Percentiles rank a stretch among this genome's conserved stretches.
Conservation (phyloP, 371 early-diverging fungal genomes). For the Apophysomyces ossiformis region DNA sequence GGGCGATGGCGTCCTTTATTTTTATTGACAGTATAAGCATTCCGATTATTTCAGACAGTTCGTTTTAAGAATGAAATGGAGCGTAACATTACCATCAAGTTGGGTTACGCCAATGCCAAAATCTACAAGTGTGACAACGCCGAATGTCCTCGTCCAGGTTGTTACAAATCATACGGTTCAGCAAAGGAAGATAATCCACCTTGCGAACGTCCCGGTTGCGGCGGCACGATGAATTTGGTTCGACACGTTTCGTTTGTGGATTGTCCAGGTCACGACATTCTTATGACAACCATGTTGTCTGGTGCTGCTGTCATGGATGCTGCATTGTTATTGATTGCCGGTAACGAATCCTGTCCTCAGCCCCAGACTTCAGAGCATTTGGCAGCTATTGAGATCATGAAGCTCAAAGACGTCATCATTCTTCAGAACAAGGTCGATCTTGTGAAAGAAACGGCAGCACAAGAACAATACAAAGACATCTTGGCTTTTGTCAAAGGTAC, state of each 20-base stretch:
- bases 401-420: constrained; percentile 97
- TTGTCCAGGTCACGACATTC: constrained; percentile 99
- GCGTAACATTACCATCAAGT: constrained; percentile 99
- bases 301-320: constrained; percentile 99
- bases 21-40: background rate
- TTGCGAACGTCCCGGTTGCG: constrained; percentile 93
- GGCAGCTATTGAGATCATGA: constrained; percentile 99
- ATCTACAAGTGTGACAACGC: constrained; percentile 96
- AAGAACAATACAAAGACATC: constrained; percentile 96
- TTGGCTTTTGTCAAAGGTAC: constrained; percentile 96
- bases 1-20: background rate
- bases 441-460: constrained; percentile 94
- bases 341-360: constrained; percentile 99
- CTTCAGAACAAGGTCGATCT: constrained; percentile 99
- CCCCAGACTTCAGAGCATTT: constrained; percentile 99
- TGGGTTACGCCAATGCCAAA: constrained; percentile 99
- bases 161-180: constrained; percentile 90
- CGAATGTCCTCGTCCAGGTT: constrained; percentile 96
- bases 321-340: constrained; percentile 98
- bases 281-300: constrained; percentile 99
- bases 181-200: constrained; percentile 87
- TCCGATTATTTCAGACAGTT: constrained; percentile 74
- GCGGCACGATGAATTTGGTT: constrained; percentile 85
- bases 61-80: constrained; percentile 99
- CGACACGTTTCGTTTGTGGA: constrained; percentile 99